A percentile compares a stretch with the other conserved stretches of the same genome.
These are phyloP conservation scores for Spathaspora sp. DNA, from an alignment of 1,139 yeast species.

Conservation along the genomic window DNA sequence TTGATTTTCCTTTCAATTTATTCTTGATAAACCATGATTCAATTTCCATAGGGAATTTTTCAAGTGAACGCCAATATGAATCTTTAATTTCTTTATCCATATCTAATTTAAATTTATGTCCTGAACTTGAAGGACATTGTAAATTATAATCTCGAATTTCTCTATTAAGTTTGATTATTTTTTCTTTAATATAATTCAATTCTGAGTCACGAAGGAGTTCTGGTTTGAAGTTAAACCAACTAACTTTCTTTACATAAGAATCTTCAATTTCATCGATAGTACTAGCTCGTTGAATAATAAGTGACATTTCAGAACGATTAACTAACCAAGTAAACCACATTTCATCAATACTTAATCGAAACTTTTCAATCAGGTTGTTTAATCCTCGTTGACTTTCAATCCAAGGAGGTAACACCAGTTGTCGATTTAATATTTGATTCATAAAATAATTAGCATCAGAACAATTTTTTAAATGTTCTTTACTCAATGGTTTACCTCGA, in stretches of 20 bases:
- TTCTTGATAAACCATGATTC: conserved; percentile 21
- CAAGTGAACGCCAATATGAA: conserved; percentile 15
- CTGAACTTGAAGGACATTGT: conserved; percentile 69
- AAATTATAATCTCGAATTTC: conserved; percentile 70
- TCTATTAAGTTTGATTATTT: conserved; percentile 53
- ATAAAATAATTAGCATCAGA: conserved; percentile 43
- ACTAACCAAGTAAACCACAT: conserved; percentile 45
- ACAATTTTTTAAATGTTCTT: conserved; percentile 60
- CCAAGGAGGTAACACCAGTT: conserved; percentile 87
- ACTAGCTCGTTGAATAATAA: conserved; percentile 17
- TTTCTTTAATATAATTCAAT: conserved; percentile 37
- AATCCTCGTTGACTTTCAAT: conserved; percentile 73
- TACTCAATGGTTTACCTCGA: conserved; percentile 61
- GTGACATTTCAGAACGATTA: conserved; percentile 18
- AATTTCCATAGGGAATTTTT: conserved; percentile 14
- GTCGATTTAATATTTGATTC: conserved; percentile 62
- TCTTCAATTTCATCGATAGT: conserved; percentile 13
- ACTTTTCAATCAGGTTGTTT: conserved; percentile 41
- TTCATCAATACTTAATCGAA: conserved; percentile 44
- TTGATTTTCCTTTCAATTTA: conserved; percentile 10
- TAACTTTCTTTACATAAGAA: conserved; percentile 9
- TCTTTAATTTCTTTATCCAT: conserved; percentile 50
- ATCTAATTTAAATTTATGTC: conserved; percentile 66
- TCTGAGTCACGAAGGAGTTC: conserved; percentile 13
- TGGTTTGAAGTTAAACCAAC: conserved; percentile 4